These are phyloP conservation scores for Ilyonectria mors-panacis DNA, from an alignment of 2,329 filamentous ascomycete species.

Conservation along the genomic window DNA sequence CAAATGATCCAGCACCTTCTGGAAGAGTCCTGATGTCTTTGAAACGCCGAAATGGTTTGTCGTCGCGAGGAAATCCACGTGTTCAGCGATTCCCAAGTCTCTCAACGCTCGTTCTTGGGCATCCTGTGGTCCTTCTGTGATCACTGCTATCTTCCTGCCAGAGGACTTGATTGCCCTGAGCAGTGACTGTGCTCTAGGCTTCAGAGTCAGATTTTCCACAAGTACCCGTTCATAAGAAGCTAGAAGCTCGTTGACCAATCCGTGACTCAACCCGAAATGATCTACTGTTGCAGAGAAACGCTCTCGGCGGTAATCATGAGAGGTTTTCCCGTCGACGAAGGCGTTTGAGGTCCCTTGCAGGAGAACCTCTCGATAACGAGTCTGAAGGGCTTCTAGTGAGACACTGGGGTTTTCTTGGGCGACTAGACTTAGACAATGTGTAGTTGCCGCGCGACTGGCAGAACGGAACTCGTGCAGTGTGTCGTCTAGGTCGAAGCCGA, in stretches of 20 bases:
- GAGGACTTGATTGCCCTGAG: constrained; percentile 51
- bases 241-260: constrained; percentile 41
- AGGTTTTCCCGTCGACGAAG: constrained; percentile 61
- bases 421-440: constrained; percentile 51
- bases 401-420: constrained; percentile 10
- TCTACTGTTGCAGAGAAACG: constrained; percentile 54
- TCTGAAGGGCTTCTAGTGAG: constrained; percentile 33
- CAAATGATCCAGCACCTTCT: constrained; percentile 46
- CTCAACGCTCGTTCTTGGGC: constrained; percentile 59
- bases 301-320: constrained; percentile 59
- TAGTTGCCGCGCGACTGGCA: constrained; percentile 55
- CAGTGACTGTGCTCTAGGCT: constrained; percentile 55
- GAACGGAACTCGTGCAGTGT: constrained; percentile 63
- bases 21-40: constrained; percentile 49
- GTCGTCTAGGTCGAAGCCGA: constrained; percentile 65
- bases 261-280: constrained; percentile 42
- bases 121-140: constrained; percentile 65
- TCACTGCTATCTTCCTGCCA: constrained; percentile 58
- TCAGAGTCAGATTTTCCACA: constrained; percentile 49
- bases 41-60: constrained; percentile 50
- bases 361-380: constrained; percentile 54
- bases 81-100: constrained; percentile 40
- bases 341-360: constrained; percentile 53
- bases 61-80: constrained; percentile 52
- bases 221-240: constrained; percentile 51